Evolutionary conservation across 768 basidiomycete genomes (phyloP), one percentile per base, ranked within the genome.

Genomic region (Hygrocybe punicea): DNA sequence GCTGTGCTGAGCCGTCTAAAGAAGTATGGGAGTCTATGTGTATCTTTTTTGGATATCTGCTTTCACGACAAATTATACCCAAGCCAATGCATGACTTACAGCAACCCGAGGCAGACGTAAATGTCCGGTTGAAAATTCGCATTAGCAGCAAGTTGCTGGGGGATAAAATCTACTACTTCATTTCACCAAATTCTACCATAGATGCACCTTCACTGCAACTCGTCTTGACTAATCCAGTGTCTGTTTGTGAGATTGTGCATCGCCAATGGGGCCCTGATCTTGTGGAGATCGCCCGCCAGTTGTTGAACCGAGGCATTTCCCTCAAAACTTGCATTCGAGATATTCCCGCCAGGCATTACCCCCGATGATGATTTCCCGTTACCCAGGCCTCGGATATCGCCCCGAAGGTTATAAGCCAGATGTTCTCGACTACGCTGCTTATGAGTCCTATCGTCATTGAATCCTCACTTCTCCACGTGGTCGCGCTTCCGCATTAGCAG

Each of bases 401-500:
- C 60, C 56, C 16, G 29, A 16, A 23, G 37, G 34, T 40, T 57
- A 57, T 35, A 50, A 35, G 29, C 56, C 56, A 24, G 49, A 50
- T 23, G 3, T 11, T 16, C 17, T 42, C 11, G 56, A 57, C 48
- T 57, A 57, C n/a, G 39, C 35, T n/a, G 48, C 48, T 10, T 57
- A 57, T 51, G 36, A 51, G 34, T 24, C 33, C 36, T 16, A 16
- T 19, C 40, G 56, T 33, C 13, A 57, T 51, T 21, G 16, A 51
- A 54, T 57, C 24, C 49, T 57, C 36, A 19, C n/a, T 2, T 52
- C 55, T 16, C 46, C 60, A 13, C 58, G 62, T 6, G 68, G 69
- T 13, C 63, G 68, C 34, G 68, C 63, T 16, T 66, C 69, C 7
- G 29, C 67, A 33, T 36, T 67, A 42, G 46, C 56, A 7, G 69